A percentile compares a stretch with the other conserved stretches of the same genome.
These are phyloP conservation scores for Arachis stenosperma DNA, from an alignment of 306 rosid genomes.

Conservation along the genomic window DNA sequence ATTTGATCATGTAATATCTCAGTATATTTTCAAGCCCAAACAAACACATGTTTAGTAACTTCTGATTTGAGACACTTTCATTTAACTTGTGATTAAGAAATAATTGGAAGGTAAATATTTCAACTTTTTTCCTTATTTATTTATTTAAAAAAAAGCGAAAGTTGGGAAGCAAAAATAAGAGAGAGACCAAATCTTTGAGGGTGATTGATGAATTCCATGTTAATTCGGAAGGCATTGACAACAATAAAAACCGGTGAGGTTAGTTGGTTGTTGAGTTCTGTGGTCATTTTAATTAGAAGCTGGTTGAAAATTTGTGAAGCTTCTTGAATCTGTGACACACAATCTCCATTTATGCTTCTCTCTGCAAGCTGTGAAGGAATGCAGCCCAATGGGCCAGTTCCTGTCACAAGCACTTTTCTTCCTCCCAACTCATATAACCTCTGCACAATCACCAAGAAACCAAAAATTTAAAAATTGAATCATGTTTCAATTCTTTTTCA, in stretches of 20 bases:
- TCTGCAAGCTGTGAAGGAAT: conserved; percentile 53
- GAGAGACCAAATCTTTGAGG: conserved; percentile 55
- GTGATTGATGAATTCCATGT: conserved; percentile 49
- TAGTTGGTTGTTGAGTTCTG: conserved; percentile 43
- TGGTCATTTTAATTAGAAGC: conserved; percentile 37
- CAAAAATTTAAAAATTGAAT: too few species aligned
- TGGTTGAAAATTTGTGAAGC: conserved; percentile 53
- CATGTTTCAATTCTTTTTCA: too few species aligned
- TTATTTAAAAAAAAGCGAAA: neutral
- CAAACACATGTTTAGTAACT: too few species aligned
- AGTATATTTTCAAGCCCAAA: too few species aligned
- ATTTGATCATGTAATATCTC: too few species aligned
- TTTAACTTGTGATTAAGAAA: too few species aligned
- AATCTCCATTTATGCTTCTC: conserved; percentile 56
- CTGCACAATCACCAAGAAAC: conserved; percentile 16
- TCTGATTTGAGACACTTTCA: too few species aligned
- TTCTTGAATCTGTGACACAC: conserved; percentile 46
- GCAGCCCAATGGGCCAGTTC: conserved; percentile 64
- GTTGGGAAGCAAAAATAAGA: neutral
- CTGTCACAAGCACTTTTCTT: conserved; percentile 59
- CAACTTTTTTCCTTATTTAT: too few species aligned
- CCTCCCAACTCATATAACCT: conserved; percentile 54
- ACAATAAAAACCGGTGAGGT: conserved; percentile 48
- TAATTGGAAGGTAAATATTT: too few species aligned
- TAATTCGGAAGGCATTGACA: conserved; percentile 55